A percentile compares a stretch with the other conserved stretches of the same genome.
These are phyloP conservation scores for Mucuna pruriens DNA, from an alignment of 306 rosid species.

Conservation along the genomic window DNA sequence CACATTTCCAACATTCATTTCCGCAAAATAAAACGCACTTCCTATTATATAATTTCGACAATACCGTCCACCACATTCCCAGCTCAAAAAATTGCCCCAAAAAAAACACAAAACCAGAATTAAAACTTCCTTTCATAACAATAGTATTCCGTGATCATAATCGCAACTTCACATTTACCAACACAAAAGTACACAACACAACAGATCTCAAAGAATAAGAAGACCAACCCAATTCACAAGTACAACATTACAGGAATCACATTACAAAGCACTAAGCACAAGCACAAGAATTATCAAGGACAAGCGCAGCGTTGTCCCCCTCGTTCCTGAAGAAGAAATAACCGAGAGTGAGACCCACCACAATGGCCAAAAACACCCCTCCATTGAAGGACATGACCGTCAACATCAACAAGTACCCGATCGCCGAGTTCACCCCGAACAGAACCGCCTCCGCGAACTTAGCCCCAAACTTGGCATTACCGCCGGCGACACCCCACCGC, in stretches of 20 bases:
- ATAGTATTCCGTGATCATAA: neutral
- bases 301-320: slow-evolving; percentile 45
- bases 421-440: slow-evolving; percentile 72
- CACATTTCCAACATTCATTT: neutral
- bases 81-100: neutral
- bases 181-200: neutral
- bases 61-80: neutral
- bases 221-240: neutral
- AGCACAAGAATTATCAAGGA: slow-evolving; percentile 71
- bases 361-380: slow-evolving; percentile 75
- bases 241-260: neutral
- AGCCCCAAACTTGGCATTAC: slow-evolving; percentile 17
- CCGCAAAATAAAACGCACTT: neutral
- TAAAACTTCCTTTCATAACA: neutral
- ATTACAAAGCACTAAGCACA: slow-evolving; percentile 49
- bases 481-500: neutral
- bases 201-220: neutral
- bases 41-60: neutral
- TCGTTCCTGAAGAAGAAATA: slow-evolving; percentile 61
- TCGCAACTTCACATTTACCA: neutral
- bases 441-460: slow-evolving; percentile 59
- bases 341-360: slow-evolving; percentile 73
- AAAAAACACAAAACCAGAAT: neutral
- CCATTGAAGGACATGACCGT: slow-evolving; percentile 91
- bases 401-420: slow-evolving; percentile 86